Base-by-base conservation (phyloP, 306 rosid genomes). In the Alnus rubra region DNA sequence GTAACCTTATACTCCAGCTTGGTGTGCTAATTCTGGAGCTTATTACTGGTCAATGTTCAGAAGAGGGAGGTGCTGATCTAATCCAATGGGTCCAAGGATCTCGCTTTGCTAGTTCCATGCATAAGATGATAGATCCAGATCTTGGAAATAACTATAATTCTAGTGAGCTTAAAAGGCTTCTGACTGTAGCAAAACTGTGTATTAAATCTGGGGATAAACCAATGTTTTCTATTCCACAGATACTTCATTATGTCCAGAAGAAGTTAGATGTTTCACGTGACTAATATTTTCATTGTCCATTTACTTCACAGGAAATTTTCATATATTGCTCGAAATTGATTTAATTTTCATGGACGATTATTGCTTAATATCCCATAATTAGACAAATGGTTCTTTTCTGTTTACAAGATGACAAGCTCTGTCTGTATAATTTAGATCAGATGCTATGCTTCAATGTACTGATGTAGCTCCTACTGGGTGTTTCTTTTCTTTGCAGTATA, bases 101-200 rank as follows among this genome's bases (percentile, higher is more conserved):
- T 13, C 80, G 89, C 42, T 87, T 91, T 84, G 82, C 85, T 74
- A 87, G 78, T 76, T 91, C 97, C 37, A 86, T 94, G 70, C 86
- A 89, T 83, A 89, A 92, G 74, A 94, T 94, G 98, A 82, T 94
- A 74, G 98, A 94, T 76, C 98, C 98, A 9, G 97, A 94, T 77
- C 89, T 94, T 16, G 98, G 97, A 70, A 86, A 88, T 79, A 77
- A 80, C 47, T 94, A 87, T 72, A 85, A 92, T 77, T 84, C 88
- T 55, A 87, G 77, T 76, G 98, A 89, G 83, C 90, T 89, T 44
- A 89, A 87, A 82, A 92, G 75, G 69, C 97, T 94, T 78, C 91
- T 94, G 30, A 89, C 87, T 35, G 87, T 94, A 82, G 98, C 98
- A 23, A 94, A 91, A 85, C 63, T 92, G 73, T 94, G 98, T 78